Base-by-base conservation (phyloP, 805 yeast species). In the Schwanniomyces polymorphus region DNA sequence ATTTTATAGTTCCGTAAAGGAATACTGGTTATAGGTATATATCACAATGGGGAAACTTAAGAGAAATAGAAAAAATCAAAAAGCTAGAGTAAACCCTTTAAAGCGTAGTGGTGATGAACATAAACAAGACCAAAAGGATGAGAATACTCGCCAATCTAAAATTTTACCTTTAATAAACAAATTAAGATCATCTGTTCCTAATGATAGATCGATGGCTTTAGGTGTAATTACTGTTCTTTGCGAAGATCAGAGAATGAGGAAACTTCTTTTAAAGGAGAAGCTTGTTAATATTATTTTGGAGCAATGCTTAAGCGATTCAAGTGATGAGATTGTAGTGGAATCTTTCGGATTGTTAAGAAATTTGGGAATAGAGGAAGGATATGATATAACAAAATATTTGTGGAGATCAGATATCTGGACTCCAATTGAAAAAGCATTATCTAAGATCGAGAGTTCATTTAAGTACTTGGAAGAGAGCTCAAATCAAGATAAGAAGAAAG, bases 351-450 rank as follows among this genome's bases (percentile, higher is more conserved):
- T 92, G 21, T 68, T 94, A 52, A 79, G 97, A 61, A 90, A 87
- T 60, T 60, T 92, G 46, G 85, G 86, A 2, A 74, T 89, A 44
- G 96, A 89, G 59, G 96, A 91, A 66, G 97, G 97, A 17, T 85
- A 88, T 56, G 96, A 89, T 52, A 78, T 89, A 31, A 82, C 90
- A 25, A 79, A 81, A 17, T 81, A 80, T 62, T 63, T 88, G 45
- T 86, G 95, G 88, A 80, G 97, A 60, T 81, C 82, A 14, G 82
- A 86, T 51, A 81, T 92, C 37, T 85, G 96, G 87, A 72, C 78
- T 0, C 67, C 79, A 25, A 74, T 90, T 35, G 79, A 75, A 41
- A 52, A 62, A 4, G 79, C 84, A 2, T 67, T 88, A 38, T 61
- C 62, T 0, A 84, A 84, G 51, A 75, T 83, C 21, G 61, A 71